Evolutionary conservation across 108 stramenopile genomes (phyloP).

Genomic region (Cylindrotheca closterium): DNA sequence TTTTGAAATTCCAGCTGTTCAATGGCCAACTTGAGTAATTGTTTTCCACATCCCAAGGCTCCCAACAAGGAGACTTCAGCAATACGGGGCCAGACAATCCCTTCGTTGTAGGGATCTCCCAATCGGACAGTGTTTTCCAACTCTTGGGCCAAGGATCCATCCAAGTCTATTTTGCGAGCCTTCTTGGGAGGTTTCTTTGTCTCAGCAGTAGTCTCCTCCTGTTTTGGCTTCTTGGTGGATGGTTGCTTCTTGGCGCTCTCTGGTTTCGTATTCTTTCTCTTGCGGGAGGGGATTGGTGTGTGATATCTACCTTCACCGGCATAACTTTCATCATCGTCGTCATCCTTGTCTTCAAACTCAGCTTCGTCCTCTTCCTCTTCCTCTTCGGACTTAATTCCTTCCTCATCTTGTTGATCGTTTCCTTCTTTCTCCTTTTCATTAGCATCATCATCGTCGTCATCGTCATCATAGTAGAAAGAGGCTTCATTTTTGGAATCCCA

Average conservation of each 20-base stretch:
- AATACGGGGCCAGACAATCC: slow-evolving; percentile 88
- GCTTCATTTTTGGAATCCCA: slow-evolving; percentile 83
- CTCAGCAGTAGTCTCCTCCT: too few species aligned
- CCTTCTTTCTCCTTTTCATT: slow-evolving; percentile 5
- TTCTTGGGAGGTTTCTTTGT: neutral
- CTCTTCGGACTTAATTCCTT: slow-evolving; percentile 7
- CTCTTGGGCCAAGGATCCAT: slow-evolving; percentile 59
- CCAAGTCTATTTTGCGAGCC: slow-evolving; percentile 52
- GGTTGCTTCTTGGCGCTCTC: neutral
- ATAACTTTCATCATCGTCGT: neutral
- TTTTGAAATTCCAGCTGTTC: slow-evolving; percentile 74
- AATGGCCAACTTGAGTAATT: slow-evolving; percentile 70
- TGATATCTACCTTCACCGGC: neutral
- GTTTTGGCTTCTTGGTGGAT: slow-evolving; percentile 12
- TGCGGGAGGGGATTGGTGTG: neutral
- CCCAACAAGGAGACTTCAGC: slow-evolving; percentile 87
- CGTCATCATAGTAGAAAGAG: slow-evolving; percentile 73
- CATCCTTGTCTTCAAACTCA: neutral
- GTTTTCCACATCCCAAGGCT: slow-evolving; percentile 75
- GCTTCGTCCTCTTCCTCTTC: neutral
- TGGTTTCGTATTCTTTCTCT: too few species aligned
- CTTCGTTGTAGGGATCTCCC: slow-evolving; percentile 89
- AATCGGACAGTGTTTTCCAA: slow-evolving; percentile 71
- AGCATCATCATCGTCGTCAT: too few species aligned
- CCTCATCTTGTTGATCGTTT: neutral